Conservation (phyloP, 2,329 filamentous ascomycete species). For the Lachnellula cervina region DNA sequence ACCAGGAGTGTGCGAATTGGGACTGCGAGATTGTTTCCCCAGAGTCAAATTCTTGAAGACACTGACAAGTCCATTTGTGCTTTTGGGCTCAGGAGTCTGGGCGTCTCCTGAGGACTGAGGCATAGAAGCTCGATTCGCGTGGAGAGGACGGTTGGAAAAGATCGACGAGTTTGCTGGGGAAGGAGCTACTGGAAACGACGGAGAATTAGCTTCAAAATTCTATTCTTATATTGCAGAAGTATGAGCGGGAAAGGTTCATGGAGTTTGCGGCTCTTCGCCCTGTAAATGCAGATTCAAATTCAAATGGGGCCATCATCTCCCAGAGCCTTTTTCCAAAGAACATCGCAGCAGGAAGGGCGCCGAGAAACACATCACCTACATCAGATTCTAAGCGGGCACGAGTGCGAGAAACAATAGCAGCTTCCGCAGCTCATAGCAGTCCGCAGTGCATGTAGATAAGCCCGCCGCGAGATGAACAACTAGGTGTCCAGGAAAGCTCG, state of each 20-base stretch:
- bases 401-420: not conserved
- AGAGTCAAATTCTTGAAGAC: slow-evolving; percentile 58
- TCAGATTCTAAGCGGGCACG: not conserved
- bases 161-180: not conserved
- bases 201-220: not conserved
- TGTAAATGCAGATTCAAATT: no score
- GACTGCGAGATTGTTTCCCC: slow-evolving; percentile 48
- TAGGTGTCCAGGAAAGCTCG: not conserved
- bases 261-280: no score
- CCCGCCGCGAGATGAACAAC: not conserved
- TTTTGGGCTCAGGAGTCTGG: slow-evolving; percentile 51
- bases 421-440: not conserved
- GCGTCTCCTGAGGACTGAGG: slow-evolving; percentile 54
- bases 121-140: slow-evolving; percentile 42
- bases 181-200: not conserved
- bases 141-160: not conserved
- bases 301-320: no score
- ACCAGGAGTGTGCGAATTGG: slow-evolving; percentile 35
- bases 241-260: no score
- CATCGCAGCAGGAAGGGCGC: no score
- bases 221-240: not conserved
- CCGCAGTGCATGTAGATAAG: not conserved
- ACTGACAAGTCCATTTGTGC: slow-evolving; percentile 52
- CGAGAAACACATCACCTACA: not conserved
- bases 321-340: no score